These are phyloP conservation scores for Calonectria henricotiae DNA, from an alignment of 2,329 filamentous ascomycete genomes.

Conservation along the genomic window DNA sequence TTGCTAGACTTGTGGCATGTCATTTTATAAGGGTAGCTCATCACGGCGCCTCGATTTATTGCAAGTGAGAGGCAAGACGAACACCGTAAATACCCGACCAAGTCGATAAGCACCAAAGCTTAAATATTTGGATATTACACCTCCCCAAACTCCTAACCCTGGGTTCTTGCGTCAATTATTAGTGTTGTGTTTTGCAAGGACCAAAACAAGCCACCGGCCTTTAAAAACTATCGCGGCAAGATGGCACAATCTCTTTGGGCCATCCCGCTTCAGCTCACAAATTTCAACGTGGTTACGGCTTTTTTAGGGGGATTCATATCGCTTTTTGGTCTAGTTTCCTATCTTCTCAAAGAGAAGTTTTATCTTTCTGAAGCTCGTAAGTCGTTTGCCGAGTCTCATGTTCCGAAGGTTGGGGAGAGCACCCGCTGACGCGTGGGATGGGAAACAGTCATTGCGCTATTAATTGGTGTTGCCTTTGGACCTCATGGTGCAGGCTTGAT, in stretches of 20 bases:
- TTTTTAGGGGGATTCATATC: slow-evolving; percentile 90
- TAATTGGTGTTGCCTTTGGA: slow-evolving; percentile 85
- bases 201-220: background rate
- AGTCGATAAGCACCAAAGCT: slow-evolving; percentile 9
- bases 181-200: background rate
- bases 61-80: background rate
- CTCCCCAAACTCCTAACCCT: too few species aligned
- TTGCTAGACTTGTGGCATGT: too few species aligned
- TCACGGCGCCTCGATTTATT: background rate
- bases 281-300: slow-evolving; percentile 89
- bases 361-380: slow-evolving; percentile 92
- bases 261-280: slow-evolving; percentile 72
- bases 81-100: background rate
- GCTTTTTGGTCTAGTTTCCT: slow-evolving; percentile 91
- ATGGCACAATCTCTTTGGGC: slow-evolving; percentile 54
- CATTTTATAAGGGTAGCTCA: background rate
- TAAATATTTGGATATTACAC: background rate
- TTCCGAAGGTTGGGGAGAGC: slow-evolving; percentile 18
- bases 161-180: background rate
- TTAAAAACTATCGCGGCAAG: background rate
- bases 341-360: slow-evolving; percentile 89
- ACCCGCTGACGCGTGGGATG: slow-evolving; percentile 11
- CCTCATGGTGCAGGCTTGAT: slow-evolving; percentile 85
- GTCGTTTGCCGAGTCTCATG: slow-evolving; percentile 57
- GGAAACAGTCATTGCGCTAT: slow-evolving; percentile 82